Conservation (phyloP, 345 rosid genomes). For the Eucalyptus fibrosa region DNA sequence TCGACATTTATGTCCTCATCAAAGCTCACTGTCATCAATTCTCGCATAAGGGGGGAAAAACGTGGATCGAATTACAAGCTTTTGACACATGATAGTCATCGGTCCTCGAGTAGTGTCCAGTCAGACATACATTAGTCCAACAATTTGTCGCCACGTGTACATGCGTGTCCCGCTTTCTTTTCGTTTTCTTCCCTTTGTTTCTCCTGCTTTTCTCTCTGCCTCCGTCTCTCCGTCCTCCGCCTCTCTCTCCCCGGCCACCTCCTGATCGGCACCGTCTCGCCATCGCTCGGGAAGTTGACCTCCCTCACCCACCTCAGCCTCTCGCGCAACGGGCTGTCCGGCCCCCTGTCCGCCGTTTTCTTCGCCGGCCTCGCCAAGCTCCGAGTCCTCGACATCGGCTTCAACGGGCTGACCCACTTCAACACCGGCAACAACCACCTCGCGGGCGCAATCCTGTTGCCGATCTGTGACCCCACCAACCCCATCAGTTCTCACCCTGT, state of each 20-base stretch:
- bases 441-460: constrained; percentile 41
- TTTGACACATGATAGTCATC: neutral
- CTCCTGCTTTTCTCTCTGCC: neutral
- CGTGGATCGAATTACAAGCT: neutral
- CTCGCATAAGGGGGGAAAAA: no score
- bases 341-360: constrained; percentile 34
- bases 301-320: constrained; percentile 41
- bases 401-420: constrained; percentile 43
- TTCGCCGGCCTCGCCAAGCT: constrained; percentile 34
- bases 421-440: constrained; percentile 70
- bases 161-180: neutral
- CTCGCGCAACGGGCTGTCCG: constrained; percentile 33
- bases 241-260: constrained; percentile 44
- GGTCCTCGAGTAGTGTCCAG: neutral
- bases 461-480: constrained; percentile 20
- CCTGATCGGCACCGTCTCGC: constrained; percentile 31
- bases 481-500: constrained; percentile 10
- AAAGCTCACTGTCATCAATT: no score
- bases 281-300: constrained; percentile 28
- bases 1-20: neutral
- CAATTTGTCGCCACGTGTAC: neutral
- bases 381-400: constrained; percentile 55
- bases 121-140: neutral
- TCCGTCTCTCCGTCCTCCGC: constrained; percentile 10
- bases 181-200: neutral